Base-by-base conservation (phyloP, 352 stramenopile species). In the Phytophthora kernoviae region DNA sequence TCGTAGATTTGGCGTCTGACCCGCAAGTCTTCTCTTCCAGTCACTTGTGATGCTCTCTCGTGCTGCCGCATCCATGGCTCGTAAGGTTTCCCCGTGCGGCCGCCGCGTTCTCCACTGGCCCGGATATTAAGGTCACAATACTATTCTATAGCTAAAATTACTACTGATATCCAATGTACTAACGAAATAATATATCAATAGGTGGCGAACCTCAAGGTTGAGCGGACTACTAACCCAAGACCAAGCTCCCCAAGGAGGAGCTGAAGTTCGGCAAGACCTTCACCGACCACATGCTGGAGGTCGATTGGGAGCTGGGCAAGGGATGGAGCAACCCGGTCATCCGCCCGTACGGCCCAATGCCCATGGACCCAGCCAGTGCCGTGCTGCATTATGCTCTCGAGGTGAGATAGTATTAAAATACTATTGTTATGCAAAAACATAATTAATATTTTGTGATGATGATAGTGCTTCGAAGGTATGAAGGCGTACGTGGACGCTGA, bases 251-350 rank as follows among this genome's bases (percentile, higher is more conserved):
- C 32, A 96, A 96, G 58, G 87, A 95, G 54, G 59, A 96, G 63
- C 87, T 98, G 15, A 87, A 76, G 54, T 99, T 99, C 72, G 97
- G 97, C 52, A 97, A 91, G 54, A 96, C 87, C 6, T 98, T 99
- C 74, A 93, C 92, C 18, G 94, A 98, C 73, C 96, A 99, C 79
- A 98, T 99, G 96, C 76, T 99, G n/a, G 88, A 96, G 58, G 80
- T 98, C 26, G 88, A 98, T 69, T 99, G 91, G 84, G 79, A 90
- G 43, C 62, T 84, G 59, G 81, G 79, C 54, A 63, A 81, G 22
- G 80, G 82, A 26, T 99, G 97, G 97, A 60, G 77, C 43, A 76
- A 74, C 42, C 95, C 96, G 9, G 65, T 87, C 32, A 99, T 99
- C 62, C 82, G 79, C 22, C 93, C 93, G 37, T 98, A 98, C 65